phyloP scores from a whole-genome alignment of 1,139 yeast genomes.

The Zygoascus hellenicus region DNA sequence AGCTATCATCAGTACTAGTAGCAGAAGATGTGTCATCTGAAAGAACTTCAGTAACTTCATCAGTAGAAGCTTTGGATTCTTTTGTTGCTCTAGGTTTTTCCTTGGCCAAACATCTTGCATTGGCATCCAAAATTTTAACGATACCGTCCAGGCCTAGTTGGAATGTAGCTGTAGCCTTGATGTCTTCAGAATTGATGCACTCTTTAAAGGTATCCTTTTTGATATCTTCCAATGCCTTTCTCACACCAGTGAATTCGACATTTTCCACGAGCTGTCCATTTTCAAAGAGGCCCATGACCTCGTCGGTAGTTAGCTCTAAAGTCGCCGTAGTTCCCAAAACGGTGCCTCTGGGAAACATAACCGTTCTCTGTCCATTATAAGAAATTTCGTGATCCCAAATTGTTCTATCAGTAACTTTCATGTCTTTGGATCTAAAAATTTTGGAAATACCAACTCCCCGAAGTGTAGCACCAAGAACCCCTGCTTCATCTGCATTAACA shows the following conservation, averaged over 20 bases:
- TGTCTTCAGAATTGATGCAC: conserved; percentile 22
- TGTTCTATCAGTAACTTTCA: conserved; percentile 54
- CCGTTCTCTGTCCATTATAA: conserved; percentile 17
- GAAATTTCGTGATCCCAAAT: conserved; percentile 36
- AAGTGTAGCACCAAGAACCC: conserved; percentile 81
- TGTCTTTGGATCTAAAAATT: conserved; percentile 56
- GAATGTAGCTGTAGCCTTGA: conserved; percentile 25
- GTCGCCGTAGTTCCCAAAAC: conserved; percentile 22
- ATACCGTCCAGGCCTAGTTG: conserved; percentile 26
- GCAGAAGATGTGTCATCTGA: conserved; percentile 1
- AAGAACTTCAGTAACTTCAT: not conserved
- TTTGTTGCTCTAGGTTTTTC: conserved; percentile 8
- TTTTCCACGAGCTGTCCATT: conserved; percentile 46
- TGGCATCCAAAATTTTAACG: conserved; percentile 24
- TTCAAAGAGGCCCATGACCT: conserved; percentile 48
- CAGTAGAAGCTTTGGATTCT: not conserved
- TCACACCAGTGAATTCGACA: conserved; percentile 26
- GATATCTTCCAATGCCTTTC: conserved; percentile 21
- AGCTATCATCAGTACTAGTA: conserved; percentile 5
- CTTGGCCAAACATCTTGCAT: conserved; percentile 15
- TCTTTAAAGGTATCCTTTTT: conserved; percentile 23
- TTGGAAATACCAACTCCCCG: conserved; percentile 65
- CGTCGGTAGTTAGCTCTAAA: conserved; percentile 20
- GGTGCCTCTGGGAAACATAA: conserved; percentile 31
- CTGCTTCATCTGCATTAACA: conserved; percentile 94